Evolutionary conservation across 2,329 filamentous ascomycete genomes (phyloP).

Genomic region (Diaporthe aspalathi): DNA sequence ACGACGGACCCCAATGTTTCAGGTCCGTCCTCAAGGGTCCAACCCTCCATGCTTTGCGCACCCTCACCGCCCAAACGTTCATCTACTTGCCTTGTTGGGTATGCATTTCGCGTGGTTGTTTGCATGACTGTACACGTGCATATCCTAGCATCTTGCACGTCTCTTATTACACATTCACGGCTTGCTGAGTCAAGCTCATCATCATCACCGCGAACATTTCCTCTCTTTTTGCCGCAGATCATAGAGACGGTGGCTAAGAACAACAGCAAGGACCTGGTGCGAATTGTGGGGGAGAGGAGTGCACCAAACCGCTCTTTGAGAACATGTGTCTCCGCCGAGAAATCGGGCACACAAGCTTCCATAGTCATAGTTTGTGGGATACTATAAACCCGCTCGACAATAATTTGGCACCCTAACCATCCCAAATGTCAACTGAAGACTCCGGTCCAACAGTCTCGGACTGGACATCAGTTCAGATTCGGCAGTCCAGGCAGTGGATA

Average conservation of each 20-base stretch:
- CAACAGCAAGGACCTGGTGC: not conserved
- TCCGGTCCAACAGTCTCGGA: not conserved
- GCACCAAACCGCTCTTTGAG: not conserved
- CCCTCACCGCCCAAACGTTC: not conserved
- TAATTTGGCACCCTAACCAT: not conserved
- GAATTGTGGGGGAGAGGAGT: not conserved
- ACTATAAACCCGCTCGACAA: too few species aligned
- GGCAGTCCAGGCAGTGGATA: not conserved
- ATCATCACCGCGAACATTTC: not conserved
- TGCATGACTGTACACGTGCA: not conserved
- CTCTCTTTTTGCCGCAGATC: not conserved
- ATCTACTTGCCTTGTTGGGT: constrained; percentile 15
- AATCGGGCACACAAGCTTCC: not conserved
- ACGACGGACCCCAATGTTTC: constrained; percentile 13
- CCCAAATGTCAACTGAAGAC: not conserved
- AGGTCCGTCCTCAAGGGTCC: constrained; percentile 11
- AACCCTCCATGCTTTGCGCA: not conserved
- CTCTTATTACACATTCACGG: too few species aligned
- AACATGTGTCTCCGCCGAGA: too few species aligned
- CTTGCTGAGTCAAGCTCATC: not conserved
- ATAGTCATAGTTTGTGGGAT: not conserved
- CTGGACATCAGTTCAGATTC: not conserved
- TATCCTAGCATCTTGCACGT: not conserved
- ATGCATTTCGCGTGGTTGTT: not conserved
- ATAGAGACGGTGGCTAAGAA: not conserved